Conservation (phyloP, 345 rosid genomes). For the Limnanthes douglasii region DNA sequence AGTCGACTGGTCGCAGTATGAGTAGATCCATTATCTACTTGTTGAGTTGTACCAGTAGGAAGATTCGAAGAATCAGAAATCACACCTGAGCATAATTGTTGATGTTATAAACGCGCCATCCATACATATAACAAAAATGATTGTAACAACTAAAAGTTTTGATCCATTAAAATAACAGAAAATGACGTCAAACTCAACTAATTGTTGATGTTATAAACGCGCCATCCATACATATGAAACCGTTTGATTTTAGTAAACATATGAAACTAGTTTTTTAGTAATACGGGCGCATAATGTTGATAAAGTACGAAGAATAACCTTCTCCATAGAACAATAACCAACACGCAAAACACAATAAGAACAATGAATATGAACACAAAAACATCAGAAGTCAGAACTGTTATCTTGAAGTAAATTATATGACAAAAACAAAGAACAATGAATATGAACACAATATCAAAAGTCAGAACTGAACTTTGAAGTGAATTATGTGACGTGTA, state of each 20-base stretch:
- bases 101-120: too few species aligned
- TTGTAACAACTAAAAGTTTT: too few species aligned
- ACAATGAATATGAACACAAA: slow-evolving; percentile 2
- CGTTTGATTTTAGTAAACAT: too few species aligned
- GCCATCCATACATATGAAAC: too few species aligned
- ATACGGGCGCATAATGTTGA: background rate
- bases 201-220: too few species aligned
- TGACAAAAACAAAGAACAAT: background rate
- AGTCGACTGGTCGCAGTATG: slow-evolving; percentile 24
- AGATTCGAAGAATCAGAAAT: slow-evolving; percentile 3
- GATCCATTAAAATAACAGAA: too few species aligned
- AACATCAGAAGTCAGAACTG: background rate
- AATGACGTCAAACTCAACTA: too few species aligned
- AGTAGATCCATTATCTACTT: slow-evolving; percentile 4
- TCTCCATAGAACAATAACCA: background rate
- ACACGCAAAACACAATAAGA: too few species aligned
- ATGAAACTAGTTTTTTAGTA: too few species aligned
- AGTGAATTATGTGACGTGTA: slow-evolving; percentile 4
- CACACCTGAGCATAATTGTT: slow-evolving; percentile 14
- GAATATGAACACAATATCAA: background rate
- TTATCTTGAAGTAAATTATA: too few species aligned
- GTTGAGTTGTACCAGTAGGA: slow-evolving; percentile 2
- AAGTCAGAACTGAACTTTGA: slow-evolving; percentile 9
- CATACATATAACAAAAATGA: too few species aligned
- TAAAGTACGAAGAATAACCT: slow-evolving; percentile 3